A percentile compares a stretch with the other conserved stretches of the same genome.
These are phyloP conservation scores for Exidia glandulosa DNA, from an alignment of 768 basidiomycete species.

Conservation along the genomic window DNA sequence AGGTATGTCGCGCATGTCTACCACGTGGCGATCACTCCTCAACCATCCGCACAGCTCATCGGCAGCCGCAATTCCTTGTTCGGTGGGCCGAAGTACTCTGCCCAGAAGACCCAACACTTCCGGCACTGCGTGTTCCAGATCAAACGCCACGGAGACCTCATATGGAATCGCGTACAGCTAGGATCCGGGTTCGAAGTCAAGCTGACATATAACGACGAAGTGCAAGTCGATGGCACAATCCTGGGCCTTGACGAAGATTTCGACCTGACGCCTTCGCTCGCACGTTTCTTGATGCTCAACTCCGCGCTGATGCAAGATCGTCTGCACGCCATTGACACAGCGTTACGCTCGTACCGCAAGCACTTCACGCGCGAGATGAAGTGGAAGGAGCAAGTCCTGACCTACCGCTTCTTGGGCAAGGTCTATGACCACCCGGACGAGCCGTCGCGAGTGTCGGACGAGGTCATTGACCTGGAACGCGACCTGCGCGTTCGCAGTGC, in stretches of 20 bases:
- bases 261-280: conserved; percentile 49
- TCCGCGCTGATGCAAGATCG: conserved; percentile 34
- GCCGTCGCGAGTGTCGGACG: conserved; percentile 31
- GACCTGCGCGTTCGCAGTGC: conserved; percentile 47
- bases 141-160: conserved; percentile 39
- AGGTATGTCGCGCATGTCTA: conserved; percentile 25
- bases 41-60: conserved; percentile 27
- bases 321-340: conserved; percentile 33
- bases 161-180: conserved; percentile 41
- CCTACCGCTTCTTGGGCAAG: conserved; percentile 49
- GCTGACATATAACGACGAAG: conserved; percentile 42
- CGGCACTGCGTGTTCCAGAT: conserved; percentile 38
- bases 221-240: conserved; percentile 35
- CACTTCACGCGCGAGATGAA: conserved; percentile 37
- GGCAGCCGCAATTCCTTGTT: conserved; percentile 34
- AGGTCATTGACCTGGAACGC: conserved; percentile 36
- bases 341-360: conserved; percentile 40
- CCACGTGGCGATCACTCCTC: neutral
- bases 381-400: conserved; percentile 42
- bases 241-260: conserved; percentile 60
- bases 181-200: conserved; percentile 61
- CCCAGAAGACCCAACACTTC: conserved; percentile 36
- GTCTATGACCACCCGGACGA: conserved; percentile 49
- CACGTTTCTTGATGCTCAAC: conserved; percentile 52
- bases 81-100: conserved; percentile 38